A percentile compares a stretch with the other conserved stretches of the same genome.
Evolutionary conservation across 225 moss, liverwort and hornwort species (phyloP).

Genomic region (Polytrichum formosum): DNA sequence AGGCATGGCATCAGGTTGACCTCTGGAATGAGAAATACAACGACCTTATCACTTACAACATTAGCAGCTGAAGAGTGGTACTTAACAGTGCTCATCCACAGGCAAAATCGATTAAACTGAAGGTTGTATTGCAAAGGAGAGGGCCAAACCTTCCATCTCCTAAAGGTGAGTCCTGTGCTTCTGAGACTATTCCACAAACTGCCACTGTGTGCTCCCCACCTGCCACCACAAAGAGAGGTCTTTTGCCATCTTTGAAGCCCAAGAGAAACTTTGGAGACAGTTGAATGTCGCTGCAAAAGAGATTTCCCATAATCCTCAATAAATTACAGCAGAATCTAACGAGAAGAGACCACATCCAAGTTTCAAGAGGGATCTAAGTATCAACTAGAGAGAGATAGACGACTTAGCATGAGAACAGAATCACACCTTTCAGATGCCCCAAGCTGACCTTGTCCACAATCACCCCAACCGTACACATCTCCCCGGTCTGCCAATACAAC

Average conservation of each 20-base stretch:
- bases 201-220: constrained; percentile 81
- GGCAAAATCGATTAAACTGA: neutral
- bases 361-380: constrained; percentile 1
- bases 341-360: constrained; percentile 1
- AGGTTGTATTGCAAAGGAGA: neutral
- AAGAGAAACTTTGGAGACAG: constrained; percentile 47
- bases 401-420: neutral
- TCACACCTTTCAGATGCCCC: constrained; percentile 50
- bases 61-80: neutral
- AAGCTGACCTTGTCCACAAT: constrained; percentile 74
- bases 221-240: constrained; percentile 74
- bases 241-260: constrained; percentile 47
- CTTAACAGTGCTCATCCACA: too few species aligned
- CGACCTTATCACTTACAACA: neutral
- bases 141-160: constrained; percentile 9
- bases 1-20: neutral
- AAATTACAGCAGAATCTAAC: constrained; percentile 3
- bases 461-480: constrained; percentile 71
- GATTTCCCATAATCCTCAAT: constrained; percentile 14
- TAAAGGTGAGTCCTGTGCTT: constrained; percentile 4
- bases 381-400: neutral
- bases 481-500: constrained; percentile 48
- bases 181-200: constrained; percentile 38
- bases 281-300: constrained; percentile 51
- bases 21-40: neutral